These are phyloP conservation scores for Monosporascus sp. DNA, from an alignment of 2,329 filamentous ascomycete species.

Conservation along the genomic window DNA sequence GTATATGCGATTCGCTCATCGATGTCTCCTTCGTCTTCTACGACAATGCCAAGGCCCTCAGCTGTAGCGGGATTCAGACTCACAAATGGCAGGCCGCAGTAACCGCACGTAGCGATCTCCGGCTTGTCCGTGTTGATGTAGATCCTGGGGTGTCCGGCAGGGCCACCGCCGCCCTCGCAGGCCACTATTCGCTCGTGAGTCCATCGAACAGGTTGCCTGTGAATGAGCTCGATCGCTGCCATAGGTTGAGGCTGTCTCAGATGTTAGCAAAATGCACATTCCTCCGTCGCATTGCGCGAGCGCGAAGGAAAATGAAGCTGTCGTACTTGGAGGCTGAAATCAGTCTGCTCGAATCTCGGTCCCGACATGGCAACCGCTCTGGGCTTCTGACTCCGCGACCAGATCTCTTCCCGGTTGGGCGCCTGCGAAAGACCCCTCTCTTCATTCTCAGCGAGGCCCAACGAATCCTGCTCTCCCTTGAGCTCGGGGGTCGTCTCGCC, in stretches of 20 bases:
- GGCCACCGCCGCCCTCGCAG: slow-evolving; percentile 89
- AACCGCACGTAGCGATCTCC: slow-evolving; percentile 82
- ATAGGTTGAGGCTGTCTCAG: slow-evolving; percentile 69
- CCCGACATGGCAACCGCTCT: slow-evolving; percentile 83
- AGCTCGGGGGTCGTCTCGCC: slow-evolving; percentile 36
- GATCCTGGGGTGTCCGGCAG: slow-evolving; percentile 83
- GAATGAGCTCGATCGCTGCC: slow-evolving; percentile 91
- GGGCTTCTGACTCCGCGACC: slow-evolving; percentile 82
- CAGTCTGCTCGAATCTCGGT: slow-evolving; percentile 94
- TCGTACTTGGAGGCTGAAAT: slow-evolving; percentile 83
- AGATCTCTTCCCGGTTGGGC: slow-evolving; percentile 75
- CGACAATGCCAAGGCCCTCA: background rate
- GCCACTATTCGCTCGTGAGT: slow-evolving; percentile 73
- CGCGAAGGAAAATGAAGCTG: slow-evolving; percentile 1
- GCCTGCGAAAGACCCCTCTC: slow-evolving; percentile 62
- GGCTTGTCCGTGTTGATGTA: slow-evolving; percentile 99
- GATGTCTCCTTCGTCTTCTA: background rate
- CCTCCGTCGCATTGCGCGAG: slow-evolving; percentile 14
- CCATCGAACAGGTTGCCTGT: slow-evolving; percentile 93
- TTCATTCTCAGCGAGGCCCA: slow-evolving; percentile 32
- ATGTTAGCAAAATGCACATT: slow-evolving; percentile 13
- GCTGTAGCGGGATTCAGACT: slow-evolving; percentile 30
- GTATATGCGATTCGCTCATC: background rate
- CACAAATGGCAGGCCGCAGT: slow-evolving; percentile 93
- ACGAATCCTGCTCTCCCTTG: slow-evolving; percentile 34